These are phyloP conservation scores for Ramaria rubella DNA, from an alignment of 768 basidiomycete genomes.

Conservation along the genomic window DNA sequence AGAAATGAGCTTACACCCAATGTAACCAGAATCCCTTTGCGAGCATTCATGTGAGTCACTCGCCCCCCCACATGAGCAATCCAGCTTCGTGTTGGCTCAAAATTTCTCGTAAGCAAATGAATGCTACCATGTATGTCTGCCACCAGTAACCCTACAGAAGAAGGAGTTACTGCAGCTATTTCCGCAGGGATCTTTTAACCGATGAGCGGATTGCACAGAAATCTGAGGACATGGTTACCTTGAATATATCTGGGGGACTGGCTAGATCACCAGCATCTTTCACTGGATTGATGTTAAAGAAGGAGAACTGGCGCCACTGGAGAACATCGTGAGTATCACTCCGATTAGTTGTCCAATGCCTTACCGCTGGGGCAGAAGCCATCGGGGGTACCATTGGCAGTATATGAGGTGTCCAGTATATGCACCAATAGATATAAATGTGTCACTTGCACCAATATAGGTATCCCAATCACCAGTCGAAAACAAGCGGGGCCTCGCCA, in stretches of 20 bases:
- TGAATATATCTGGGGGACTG: conserved; percentile 71
- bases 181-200: conserved; percentile 50
- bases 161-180: conserved; percentile 62
- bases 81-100: conserved; percentile 69
- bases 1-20: conserved; percentile 59
- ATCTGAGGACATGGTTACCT: conserved; percentile 33
- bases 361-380: conserved; percentile 2
- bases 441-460: too few relatives aligned
- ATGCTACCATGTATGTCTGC: conserved; percentile 84
- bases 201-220: neutral
- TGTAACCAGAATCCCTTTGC: conserved; percentile 75
- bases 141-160: conserved; percentile 61
- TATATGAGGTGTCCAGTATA: too few relatives aligned
- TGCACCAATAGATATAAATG: too few relatives aligned
- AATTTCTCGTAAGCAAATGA: conserved; percentile 67
- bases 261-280: conserved; percentile 75
- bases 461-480: too few relatives aligned
- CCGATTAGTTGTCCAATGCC: neutral
- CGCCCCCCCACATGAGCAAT: conserved; percentile 71
- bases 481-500: too few relatives aligned
- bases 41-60: conserved; percentile 83
- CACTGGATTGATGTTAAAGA: conserved; percentile 75
- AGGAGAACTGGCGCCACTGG: conserved; percentile 85
- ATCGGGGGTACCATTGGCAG: conserved; percentile 6
- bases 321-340: neutral